Evolutionary conservation across 345 rosid genomes (phyloP).

Genomic region (Murraya koenigii): DNA sequence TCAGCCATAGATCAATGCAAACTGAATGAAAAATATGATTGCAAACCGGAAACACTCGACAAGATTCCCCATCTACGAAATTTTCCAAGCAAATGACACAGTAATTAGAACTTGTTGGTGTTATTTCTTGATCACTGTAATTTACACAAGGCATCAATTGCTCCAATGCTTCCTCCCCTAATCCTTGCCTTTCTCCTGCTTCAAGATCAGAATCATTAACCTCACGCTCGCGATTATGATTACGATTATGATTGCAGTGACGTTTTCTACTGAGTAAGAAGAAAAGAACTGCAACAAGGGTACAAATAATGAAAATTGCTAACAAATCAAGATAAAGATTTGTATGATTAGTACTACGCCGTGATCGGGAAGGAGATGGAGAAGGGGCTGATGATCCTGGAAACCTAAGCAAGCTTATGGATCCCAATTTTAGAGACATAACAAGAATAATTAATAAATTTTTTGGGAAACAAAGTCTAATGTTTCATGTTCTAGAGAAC

Average conservation of each 20-base stretch:
- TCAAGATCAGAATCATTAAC: background rate
- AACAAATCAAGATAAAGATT: background rate
- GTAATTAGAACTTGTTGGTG: background rate
- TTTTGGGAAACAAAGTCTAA: background rate
- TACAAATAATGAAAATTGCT: background rate
- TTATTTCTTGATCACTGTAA: background rate
- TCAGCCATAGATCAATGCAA: slow-evolving; percentile 13
- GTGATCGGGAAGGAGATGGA: background rate
- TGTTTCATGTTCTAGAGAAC: background rate
- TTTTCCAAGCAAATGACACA: slow-evolving; percentile 19
- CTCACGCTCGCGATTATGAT: background rate
- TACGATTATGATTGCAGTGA: background rate
- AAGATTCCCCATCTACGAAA: background rate
- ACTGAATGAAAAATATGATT: slow-evolving; percentile 6
- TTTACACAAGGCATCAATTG: background rate
- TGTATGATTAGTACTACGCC: background rate
- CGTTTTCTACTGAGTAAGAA: background rate
- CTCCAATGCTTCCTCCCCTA: background rate
- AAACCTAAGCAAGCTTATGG: background rate
- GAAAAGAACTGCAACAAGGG: background rate
- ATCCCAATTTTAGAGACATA: background rate
- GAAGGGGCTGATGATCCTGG: background rate
- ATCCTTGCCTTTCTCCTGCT: background rate
- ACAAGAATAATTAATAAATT: background rate
- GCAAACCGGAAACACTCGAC: slow-evolving; percentile 12